A percentile compares a stretch with the other conserved stretches of the same genome.
phyloP scores from a whole-genome alignment of 148 eudicot species.

The Rhododendron henanense region DNA sequence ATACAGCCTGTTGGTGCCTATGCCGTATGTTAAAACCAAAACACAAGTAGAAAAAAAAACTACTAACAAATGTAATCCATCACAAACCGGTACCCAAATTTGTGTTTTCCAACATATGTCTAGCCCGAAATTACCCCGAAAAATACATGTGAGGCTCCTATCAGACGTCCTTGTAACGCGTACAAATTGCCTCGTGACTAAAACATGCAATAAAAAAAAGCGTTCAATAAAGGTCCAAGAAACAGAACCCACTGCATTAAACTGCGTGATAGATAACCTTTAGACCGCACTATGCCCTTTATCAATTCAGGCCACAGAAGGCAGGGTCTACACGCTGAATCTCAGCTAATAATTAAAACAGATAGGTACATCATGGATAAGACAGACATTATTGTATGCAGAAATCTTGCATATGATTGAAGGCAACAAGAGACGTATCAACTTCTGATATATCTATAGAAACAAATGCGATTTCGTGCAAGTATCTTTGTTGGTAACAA shows the following conservation, averaged over 20 bases:
- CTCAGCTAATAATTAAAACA: neutral
- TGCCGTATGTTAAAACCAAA: neutral
- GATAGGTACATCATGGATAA: neutral
- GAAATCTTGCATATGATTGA: neutral
- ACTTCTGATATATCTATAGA: neutral
- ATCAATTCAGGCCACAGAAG: neutral
- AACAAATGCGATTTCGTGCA: neutral
- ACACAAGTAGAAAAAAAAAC: neutral
- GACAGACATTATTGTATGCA: neutral
- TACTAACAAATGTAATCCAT: no score
- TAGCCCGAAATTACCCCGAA: neutral
- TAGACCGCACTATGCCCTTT: neutral
- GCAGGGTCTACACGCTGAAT: neutral
- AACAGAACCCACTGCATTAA: neutral
- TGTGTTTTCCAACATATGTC: neutral
- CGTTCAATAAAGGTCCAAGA: neutral
- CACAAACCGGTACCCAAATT: neutral
- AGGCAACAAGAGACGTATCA: neutral
- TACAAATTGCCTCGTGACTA: neutral
- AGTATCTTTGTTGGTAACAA: neutral
- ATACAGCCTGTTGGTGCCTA: neutral
- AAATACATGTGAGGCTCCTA: neutral
- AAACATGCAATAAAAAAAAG: neutral
- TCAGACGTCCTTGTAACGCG: neutral
- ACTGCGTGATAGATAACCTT: neutral